Evolutionary conservation across 768 basidiomycete species (phyloP), one percentile per base, ranked within the genome.

Genomic region (Mycena albidolilacea): DNA sequence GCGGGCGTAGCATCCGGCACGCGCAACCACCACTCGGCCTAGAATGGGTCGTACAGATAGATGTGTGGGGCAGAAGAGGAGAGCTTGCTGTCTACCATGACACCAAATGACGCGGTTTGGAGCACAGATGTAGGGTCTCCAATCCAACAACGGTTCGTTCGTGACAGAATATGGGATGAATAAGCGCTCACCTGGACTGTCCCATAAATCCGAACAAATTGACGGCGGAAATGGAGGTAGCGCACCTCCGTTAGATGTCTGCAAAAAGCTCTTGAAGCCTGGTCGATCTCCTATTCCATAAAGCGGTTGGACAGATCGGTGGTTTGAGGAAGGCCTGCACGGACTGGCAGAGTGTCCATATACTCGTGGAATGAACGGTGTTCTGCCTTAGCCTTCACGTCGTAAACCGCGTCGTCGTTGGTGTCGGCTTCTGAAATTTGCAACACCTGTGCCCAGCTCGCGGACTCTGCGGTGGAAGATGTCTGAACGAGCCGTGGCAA

Each of bases 41-140:
- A 64, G 3, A 64, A 21, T 5, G 48, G 64, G n/a, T 54, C 64
- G 19, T 54, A 64, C 5, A 64, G 17, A 41, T 64, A 64, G 17
- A 41, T 64, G 64, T 17, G 64, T 54, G 1, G 64, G 37, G 3
- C 64, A 64, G 35, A 23, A 64, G 17, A 54, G 35, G 37, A 64
- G 64, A 7, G 52, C 48, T 9, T 64, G 64, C 37, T 35, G 35
- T n/a, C n/a, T 10, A 19, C n/a, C 50, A 12, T 37, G 50, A 41
- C 64, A 64, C 64, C 64, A 64, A 4, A 64, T 8, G 3, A 44
- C 14, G 38, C 48, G 17, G 12, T 39, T 52, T 8, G 64, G 48
- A 11, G 19, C 35, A 19, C n/a, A 64, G n/a, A 64, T 1, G 30
- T 38, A 23, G 12, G 64, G 52, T 54, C 64, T 64, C 5, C 2